These are phyloP conservation scores for Hygrophila difformis DNA, from an alignment of 257 asterid species.

Conservation along the genomic window DNA sequence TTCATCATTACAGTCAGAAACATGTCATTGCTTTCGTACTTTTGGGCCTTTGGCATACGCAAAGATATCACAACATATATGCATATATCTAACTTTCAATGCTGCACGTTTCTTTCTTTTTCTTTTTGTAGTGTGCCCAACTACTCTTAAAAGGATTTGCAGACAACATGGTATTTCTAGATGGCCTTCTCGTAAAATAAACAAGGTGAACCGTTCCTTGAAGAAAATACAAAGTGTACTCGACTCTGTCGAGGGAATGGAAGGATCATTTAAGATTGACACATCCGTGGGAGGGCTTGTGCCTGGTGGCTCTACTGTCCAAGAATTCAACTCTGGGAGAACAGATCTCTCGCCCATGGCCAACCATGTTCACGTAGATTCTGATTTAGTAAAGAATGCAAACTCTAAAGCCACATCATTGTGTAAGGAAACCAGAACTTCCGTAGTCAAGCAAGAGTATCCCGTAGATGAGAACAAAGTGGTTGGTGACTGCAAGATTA, in stretches of 20 bases:
- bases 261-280: conserved; percentile 51
- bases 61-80: neutral
- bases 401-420: conserved; percentile 12
- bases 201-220: conserved; percentile 66
- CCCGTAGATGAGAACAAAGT: conserved; percentile 15
- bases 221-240: conserved; percentile 55
- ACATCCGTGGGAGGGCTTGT: conserved; percentile 36
- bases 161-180: conserved; percentile 69
- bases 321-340: conserved; percentile 20
- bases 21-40: no score
- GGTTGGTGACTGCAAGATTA: conserved; percentile 9
- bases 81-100: neutral
- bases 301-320: conserved; percentile 24
- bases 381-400: conserved; percentile 12
- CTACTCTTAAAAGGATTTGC: conserved; percentile 78
- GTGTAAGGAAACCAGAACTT: conserved; percentile 11
- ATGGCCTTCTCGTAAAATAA: conserved; percentile 88
- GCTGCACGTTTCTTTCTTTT: neutral
- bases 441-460: conserved; percentile 31
- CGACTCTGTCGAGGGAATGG: conserved; percentile 62
- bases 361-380: neutral
- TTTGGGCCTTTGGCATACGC: neutral
- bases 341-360: conserved; percentile 10
- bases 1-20: neutral
- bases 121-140: conserved; percentile 57